phyloP scores from a whole-genome alignment of 2,329 filamentous ascomycete species.

The Stylonectria norvegica region DNA sequence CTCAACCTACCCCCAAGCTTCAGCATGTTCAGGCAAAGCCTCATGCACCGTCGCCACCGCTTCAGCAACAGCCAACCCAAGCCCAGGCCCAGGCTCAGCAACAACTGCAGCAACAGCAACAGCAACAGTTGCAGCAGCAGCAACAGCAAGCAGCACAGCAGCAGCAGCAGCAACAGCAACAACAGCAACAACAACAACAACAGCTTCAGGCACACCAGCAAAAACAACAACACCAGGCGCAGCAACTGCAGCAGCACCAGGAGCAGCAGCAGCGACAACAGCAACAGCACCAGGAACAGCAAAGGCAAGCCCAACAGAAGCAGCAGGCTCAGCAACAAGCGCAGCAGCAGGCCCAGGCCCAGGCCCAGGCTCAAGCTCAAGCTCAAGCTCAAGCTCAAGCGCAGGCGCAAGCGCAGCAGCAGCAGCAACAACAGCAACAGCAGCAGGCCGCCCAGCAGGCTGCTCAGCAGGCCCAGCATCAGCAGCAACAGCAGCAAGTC shows the following conservation, averaged over 20 bases:
- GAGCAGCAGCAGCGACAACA: slow-evolving; percentile 30
- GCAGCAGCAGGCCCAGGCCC: not conserved
- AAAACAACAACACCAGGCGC: slow-evolving; percentile 27
- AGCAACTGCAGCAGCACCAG: slow-evolving; percentile 26
- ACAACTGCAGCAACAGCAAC: slow-evolving; percentile 21
- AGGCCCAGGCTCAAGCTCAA: slow-evolving; percentile 7
- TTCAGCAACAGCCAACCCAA: slow-evolving; percentile 30
- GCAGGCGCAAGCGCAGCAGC: slow-evolving; percentile 15
- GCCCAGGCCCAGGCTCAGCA: slow-evolving; percentile 13
- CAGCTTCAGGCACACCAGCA: slow-evolving; percentile 32
- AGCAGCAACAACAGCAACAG: slow-evolving; percentile 32
- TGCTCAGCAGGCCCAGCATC: slow-evolving; percentile 23
- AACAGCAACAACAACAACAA: slow-evolving; percentile 30
- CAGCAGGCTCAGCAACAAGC: slow-evolving; percentile 4
- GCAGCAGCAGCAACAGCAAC: slow-evolving; percentile 24
- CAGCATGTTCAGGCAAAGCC: slow-evolving; percentile 32
- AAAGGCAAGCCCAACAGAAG: slow-evolving; percentile 19
- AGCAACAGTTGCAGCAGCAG: slow-evolving; percentile 22
- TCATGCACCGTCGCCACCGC: slow-evolving; percentile 31
- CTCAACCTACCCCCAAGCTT: slow-evolving; percentile 29
- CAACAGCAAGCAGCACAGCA: slow-evolving; percentile 25
- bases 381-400: slow-evolving; percentile 12
- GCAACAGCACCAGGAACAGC: slow-evolving; percentile 34
- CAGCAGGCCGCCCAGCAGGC: slow-evolving; percentile 34
- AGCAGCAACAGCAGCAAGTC: slow-evolving; percentile 27